Evolutionary conservation across 768 basidiomycete genomes (phyloP), one percentile per base, ranked within the genome.

Genomic region (Cystofilobasidium bisporidii): DNA sequence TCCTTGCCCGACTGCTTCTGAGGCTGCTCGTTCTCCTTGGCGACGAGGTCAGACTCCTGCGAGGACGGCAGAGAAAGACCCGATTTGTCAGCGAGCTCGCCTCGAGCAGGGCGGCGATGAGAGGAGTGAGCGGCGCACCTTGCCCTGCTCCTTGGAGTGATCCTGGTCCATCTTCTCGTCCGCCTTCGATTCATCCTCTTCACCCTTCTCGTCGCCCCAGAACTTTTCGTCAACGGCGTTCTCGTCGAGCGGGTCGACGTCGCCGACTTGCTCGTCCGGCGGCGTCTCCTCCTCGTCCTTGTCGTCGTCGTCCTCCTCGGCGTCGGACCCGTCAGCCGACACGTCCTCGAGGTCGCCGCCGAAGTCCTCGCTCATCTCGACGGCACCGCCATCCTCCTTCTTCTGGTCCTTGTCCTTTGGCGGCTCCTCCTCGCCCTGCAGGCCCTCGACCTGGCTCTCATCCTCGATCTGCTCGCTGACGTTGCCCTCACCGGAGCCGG

Each of bases 391-490:
- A 18, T 73, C 70, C 40, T 74, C 71, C 58, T 73, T 64, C 48
- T 73, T 67, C 45, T 73, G 56, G 41, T 77, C 72, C 57, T 69
- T 69, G 32, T 63, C 50, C 22, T 75, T 63, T 26, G 87, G 82
- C 64, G 85, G 84, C 30, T 81, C 77, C 55, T 73, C 47, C 55
- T 80, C 80, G 18, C 84, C 87, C 74, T 86, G 83, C 28, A 98
- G 80, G 0, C 96, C 96, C 73, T 99, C 96, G 10, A 98, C 88
- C 73, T 99, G 94, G 73, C 88, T 87, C 78, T 98, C 92, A 65
- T 97, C 92, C 74, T 93, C 86, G 63, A 98, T 92, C 74, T 97
- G 89, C 73, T 91, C 87, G 80, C 89, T 91, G 65, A 92, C 87
- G 73, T 97, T 87, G 75, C 94, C 84, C 36, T 81, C 79, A 0